A percentile compares a stretch with the other conserved stretches of the same genome.
Evolutionary conservation across 495 filamentous ascomycete genomes (phyloP).

Genomic region (Cercophora scortea): DNA sequence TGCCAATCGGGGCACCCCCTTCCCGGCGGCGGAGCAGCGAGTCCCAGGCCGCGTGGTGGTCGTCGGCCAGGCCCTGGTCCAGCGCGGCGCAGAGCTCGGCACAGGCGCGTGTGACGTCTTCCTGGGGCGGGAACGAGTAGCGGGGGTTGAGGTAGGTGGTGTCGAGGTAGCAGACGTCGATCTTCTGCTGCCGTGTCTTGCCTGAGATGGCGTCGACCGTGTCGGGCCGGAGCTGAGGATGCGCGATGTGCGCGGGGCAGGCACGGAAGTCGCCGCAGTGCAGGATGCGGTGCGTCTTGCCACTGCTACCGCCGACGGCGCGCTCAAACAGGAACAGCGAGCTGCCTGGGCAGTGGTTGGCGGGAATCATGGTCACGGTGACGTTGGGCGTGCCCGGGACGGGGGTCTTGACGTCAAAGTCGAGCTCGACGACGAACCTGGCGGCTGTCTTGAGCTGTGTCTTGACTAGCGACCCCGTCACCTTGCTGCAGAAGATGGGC

Average conservation of each 20-base stretch:
- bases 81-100: slow-evolving; percentile 74
- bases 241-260: slow-evolving; percentile 74
- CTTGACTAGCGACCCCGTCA: slow-evolving; percentile 83
- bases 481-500: slow-evolving; percentile 90
- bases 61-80: slow-evolving; percentile 20
- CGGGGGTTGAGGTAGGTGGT: slow-evolving; percentile 95
- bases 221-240: slow-evolving; percentile 73
- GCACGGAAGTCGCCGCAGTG: slow-evolving; percentile 97
- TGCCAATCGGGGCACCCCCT: slow-evolving; percentile 14
- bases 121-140: slow-evolving; percentile 88
- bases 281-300: slow-evolving; percentile 63
- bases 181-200: slow-evolving; percentile 67
- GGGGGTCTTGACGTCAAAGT: slow-evolving; percentile 75
- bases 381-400: slow-evolving; percentile 75
- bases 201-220: slow-evolving; percentile 58
- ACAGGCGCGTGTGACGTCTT: slow-evolving; percentile 78
- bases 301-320: slow-evolving; percentile 51
- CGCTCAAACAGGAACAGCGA: slow-evolving; percentile 93
- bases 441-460: slow-evolving; percentile 79
- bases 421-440: slow-evolving; percentile 75
- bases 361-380: slow-evolving; percentile 86
- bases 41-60: slow-evolving; percentile 24
- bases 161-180: slow-evolving; percentile 93
- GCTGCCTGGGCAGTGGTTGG: slow-evolving; percentile 95
- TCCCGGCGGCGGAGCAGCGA: slow-evolving; percentile 18